These are phyloP conservation scores for Dendrobium officinale DNA, from an alignment of 106 monocot genomes.

Conservation along the genomic window DNA sequence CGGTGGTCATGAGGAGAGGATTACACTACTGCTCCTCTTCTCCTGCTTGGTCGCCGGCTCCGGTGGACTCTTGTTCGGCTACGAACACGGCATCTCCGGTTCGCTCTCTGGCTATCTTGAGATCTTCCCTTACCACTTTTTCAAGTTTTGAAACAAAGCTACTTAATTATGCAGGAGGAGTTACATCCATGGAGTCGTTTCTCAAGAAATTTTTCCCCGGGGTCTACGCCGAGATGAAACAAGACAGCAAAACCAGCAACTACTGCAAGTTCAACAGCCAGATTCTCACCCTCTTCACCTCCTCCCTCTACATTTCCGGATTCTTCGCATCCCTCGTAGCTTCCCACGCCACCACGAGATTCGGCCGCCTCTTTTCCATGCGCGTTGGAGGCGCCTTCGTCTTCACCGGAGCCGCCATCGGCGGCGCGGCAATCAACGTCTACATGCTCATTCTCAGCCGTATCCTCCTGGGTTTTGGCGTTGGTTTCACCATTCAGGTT, in stretches of 20 bases:
- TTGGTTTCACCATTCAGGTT: slow-evolving; percentile 98
- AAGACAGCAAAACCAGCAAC: not conserved
- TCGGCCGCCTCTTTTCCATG: slow-evolving; percentile 77
- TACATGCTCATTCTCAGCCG: slow-evolving; percentile 76
- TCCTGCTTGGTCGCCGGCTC: slow-evolving; percentile 5
- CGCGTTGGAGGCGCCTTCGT: slow-evolving; percentile 65
- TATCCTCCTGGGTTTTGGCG: slow-evolving; percentile 81
- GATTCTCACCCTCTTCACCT: slow-evolving; percentile 2
- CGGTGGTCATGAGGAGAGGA: not conserved
- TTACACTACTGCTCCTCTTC: slow-evolving; percentile 1
- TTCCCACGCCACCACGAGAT: slow-evolving; percentile 64
- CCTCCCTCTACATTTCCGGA: slow-evolving; percentile 56
- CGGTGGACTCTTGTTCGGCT: slow-evolving; percentile 11
- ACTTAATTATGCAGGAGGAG: slow-evolving; percentile 12
- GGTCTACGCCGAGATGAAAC: not conserved
- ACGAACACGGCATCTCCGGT: slow-evolving; percentile 7
- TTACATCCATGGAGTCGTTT: slow-evolving; percentile 6
- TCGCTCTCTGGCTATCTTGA: not conserved
- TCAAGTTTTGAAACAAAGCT: too few relatives aligned
- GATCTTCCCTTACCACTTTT: too few relatives aligned
- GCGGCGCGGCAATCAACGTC: slow-evolving; percentile 62
- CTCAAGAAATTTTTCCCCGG: slow-evolving; percentile 12
- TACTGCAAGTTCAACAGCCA: slow-evolving; percentile 18
- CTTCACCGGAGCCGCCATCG: slow-evolving; percentile 65
- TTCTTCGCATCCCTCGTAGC: slow-evolving; percentile 68